Conservation (phyloP, 495 filamentous ascomycete species). For the Talaromyces ruber region DNA sequence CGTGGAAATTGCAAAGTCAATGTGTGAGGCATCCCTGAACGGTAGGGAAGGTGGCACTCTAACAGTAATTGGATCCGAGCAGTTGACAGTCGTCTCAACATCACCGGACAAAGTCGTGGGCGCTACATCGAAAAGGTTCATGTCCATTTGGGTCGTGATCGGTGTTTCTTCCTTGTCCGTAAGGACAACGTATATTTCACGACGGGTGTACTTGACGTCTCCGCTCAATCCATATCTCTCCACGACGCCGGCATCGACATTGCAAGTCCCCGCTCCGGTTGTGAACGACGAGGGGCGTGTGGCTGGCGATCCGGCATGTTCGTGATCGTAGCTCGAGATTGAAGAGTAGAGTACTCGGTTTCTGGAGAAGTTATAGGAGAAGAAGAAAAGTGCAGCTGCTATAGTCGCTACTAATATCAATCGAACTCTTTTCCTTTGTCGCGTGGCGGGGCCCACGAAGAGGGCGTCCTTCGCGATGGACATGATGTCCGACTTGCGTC, state of each 20-base stretch:
- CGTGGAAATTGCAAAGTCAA: constrained; percentile 57
- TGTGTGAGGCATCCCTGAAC: constrained; percentile 38
- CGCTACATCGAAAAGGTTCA: constrained; percentile 21
- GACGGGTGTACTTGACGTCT: constrained; percentile 30
- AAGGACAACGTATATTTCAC: constrained; percentile 29
- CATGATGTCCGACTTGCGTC: background rate
- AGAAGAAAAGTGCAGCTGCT: background rate
- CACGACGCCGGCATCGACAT: constrained; percentile 23
- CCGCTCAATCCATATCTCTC: constrained; percentile 20
- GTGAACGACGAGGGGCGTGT: background rate
- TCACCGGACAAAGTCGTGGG: background rate
- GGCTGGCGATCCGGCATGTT: background rate
- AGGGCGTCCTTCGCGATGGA: background rate
- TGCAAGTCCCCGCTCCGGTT: constrained; percentile 12
- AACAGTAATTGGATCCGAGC: constrained; percentile 21
- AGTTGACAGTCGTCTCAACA: constrained; percentile 21
- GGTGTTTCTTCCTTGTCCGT: constrained; percentile 19
- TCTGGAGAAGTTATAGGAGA: constrained; percentile 5
- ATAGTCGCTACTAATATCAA: background rate
- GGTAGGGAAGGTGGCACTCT: constrained; percentile 22
- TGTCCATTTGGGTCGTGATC: constrained; percentile 23
- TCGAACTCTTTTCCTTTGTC: constrained; percentile 3
- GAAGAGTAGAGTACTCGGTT: background rate
- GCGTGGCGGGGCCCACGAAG: background rate
- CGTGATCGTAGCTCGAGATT: background rate